These are phyloP conservation scores for Xylaria nigripes DNA, from an alignment of 495 filamentous ascomycete genomes.

Conservation along the genomic window DNA sequence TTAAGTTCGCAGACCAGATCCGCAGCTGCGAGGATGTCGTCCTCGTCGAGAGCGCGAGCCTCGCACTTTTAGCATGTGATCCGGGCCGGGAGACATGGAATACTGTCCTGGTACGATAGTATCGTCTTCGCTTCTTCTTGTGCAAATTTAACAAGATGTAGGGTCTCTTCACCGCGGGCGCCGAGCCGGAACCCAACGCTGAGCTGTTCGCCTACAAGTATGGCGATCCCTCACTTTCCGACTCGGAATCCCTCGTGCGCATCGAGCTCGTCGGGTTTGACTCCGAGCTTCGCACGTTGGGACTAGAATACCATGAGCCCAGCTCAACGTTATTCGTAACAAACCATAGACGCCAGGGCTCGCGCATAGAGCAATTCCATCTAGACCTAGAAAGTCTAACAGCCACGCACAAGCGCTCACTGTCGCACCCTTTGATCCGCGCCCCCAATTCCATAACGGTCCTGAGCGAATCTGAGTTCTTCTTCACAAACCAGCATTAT, in stretches of 20 bases:
- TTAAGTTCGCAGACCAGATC: slow-evolving; percentile 28
- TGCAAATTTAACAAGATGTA: not conserved
- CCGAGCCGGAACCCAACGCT: slow-evolving; percentile 13
- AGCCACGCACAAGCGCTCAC: slow-evolving; percentile 36
- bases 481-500: slow-evolving; percentile 54
- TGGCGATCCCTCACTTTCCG: not conserved
- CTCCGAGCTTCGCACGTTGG: slow-evolving; percentile 34
- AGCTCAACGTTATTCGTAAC: slow-evolving; percentile 28
- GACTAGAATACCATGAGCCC: slow-evolving; percentile 32
- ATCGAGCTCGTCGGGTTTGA: slow-evolving; percentile 26
- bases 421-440: slow-evolving; percentile 38
- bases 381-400: slow-evolving; percentile 30
- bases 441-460: slow-evolving; percentile 53
- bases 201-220: slow-evolving; percentile 33
- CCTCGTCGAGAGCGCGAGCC: slow-evolving; percentile 23
- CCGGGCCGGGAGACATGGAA: slow-evolving; percentile 37
- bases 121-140: not conserved
- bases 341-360: slow-evolving; percentile 14
- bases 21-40: slow-evolving; percentile 40
- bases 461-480: slow-evolving; percentile 38
- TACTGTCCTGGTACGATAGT: slow-evolving; percentile 36
- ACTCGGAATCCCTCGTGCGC: slow-evolving; percentile 10
- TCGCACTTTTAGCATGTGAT: slow-evolving; percentile 36
- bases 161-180: slow-evolving; percentile 12
- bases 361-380: slow-evolving; percentile 47